A percentile compares a stretch with the other conserved stretches of the same genome.
These are phyloP conservation scores for Microbotryum scabiosae DNA, from an alignment of 1,284 basidiomycete species.

Conservation along the genomic window DNA sequence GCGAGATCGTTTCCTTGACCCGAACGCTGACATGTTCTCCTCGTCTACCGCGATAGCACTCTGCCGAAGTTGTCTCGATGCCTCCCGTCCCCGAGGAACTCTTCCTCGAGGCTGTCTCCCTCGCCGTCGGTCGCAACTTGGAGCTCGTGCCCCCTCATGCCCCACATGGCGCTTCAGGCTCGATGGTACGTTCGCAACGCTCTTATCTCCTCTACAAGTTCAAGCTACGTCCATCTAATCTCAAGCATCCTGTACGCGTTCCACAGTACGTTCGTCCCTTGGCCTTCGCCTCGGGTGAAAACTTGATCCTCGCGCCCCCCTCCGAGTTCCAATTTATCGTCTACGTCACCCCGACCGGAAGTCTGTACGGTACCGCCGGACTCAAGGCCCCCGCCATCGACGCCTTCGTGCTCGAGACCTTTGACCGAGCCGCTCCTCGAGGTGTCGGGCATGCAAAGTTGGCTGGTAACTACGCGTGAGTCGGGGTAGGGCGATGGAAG, in stretches of 20 bases:
- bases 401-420: conserved; percentile 38
- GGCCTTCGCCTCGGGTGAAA: conserved; percentile 37
- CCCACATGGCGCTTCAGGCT: conserved; percentile 17
- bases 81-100: conserved; percentile 34
- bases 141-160: conserved; percentile 39
- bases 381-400: conserved; percentile 37
- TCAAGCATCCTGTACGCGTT: not conserved
- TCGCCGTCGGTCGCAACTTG: conserved; percentile 39
- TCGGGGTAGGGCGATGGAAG: not conserved
- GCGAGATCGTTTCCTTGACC: not conserved
- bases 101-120: conserved; percentile 34
- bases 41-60: conserved; percentile 19
- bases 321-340: conserved; percentile 40
- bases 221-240: not conserved
- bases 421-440: conserved; percentile 37
- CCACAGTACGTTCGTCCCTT: conserved; percentile 30
- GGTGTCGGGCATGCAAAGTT: conserved; percentile 38
- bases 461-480: conserved; percentile 18
- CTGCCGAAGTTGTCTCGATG: conserved; percentile 37
- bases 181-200: conserved; percentile 17
- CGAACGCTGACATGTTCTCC: not conserved
- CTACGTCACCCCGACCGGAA: conserved; percentile 39
- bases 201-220: not conserved
- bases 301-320: conserved; percentile 36
- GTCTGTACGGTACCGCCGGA: conserved; percentile 38